phyloP scores from a whole-genome alignment of 495 filamentous ascomycete genomes.

The Extremus antarcticus region DNA sequence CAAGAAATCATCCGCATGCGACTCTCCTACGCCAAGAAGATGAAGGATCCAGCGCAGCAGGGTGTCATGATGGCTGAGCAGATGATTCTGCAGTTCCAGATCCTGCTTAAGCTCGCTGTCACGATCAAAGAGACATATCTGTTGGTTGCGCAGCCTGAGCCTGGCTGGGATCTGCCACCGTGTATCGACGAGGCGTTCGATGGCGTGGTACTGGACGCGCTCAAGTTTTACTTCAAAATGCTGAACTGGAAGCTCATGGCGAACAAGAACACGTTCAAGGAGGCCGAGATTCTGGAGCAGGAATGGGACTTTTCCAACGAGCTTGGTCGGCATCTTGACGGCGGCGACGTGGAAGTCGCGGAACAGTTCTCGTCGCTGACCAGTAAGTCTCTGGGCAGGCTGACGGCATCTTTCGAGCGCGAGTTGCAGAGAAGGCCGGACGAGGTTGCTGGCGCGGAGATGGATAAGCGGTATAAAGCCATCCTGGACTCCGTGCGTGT shows the following conservation, averaged over 20 bases:
- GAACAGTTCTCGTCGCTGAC: constrained; percentile 94
- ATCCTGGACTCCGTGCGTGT: constrained; percentile 91
- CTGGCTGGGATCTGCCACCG: constrained; percentile 88
- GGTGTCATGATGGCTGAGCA: constrained; percentile 87
- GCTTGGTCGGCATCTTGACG: constrained; percentile 75
- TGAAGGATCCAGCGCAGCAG: constrained; percentile 80
- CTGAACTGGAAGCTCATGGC: constrained; percentile 93
- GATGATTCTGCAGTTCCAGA: constrained; percentile 93
- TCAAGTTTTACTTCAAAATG: constrained; percentile 96
- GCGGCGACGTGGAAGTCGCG: constrained; percentile 94
- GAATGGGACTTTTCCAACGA: constrained; percentile 96
- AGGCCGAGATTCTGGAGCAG: constrained; percentile 91
- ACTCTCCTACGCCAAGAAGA: constrained; percentile 82
- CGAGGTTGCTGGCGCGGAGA: constrained; percentile 64
- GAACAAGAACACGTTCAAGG: constrained; percentile 98
- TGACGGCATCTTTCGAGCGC: constrained; percentile 83
- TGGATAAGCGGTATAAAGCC: constrained; percentile 94
- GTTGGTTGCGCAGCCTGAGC: constrained; percentile 70
- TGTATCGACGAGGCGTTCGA: constrained; percentile 97
- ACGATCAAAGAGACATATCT: constrained; percentile 84
- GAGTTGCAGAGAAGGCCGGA: constrained; percentile 75
- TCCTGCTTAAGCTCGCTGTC: constrained; percentile 80
- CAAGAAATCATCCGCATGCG: constrained; percentile 94
- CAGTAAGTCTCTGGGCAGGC: constrained; percentile 73
- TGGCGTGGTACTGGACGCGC: constrained; percentile 82